Base-by-base conservation (phyloP, 257 asterid species). In the Jaltomata sinuosa region DNA sequence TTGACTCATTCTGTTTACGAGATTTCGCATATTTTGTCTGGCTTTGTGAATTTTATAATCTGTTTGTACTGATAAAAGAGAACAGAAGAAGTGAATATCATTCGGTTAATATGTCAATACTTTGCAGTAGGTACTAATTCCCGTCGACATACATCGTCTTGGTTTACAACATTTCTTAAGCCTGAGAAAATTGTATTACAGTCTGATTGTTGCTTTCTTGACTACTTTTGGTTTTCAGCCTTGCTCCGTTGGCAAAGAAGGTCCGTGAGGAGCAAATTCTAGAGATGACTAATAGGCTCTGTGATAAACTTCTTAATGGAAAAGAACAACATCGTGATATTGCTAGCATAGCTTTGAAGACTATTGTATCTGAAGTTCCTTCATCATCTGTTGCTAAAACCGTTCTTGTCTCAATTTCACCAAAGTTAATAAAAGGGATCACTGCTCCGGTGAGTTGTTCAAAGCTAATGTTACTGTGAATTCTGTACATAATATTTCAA, bases 311-410 rank as follows among this genome's bases (percentile, higher is more conserved):
- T 89, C 97, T 97, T 79, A 93, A 95, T 83, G 97, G 95, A 82
- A 97, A 95, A 90, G 99, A 95, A 85, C 98, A 91, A 86, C 93
- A 95, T 57, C 97, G 97, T 76, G 99, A 97, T 86, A 94, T 94
- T 78, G 97, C 99, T 19, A 95, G 99, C 90, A 97, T 97, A 88
- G 99, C 99, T 84, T 87, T 97, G 90, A 97, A 97, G 94, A 94
- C 99, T 64, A 91, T 97, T 89, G 94, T 97, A 88, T 90, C 98
- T 80, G 99, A 97, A 95, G 98, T 97, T 87, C 99, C 99, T 85
- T 87, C 88, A 71, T 81, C 94, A 52, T 83, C 96, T 83, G 91
- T 90, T 84, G 97, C 98, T 84, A 94, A 92, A 87, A 88, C 93
- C 55, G 90, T 97, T 85, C 97, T 95, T 65, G 91, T 90, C 45